Conservation (phyloP, 257 asterid species). For the Forsythia suspensa region DNA sequence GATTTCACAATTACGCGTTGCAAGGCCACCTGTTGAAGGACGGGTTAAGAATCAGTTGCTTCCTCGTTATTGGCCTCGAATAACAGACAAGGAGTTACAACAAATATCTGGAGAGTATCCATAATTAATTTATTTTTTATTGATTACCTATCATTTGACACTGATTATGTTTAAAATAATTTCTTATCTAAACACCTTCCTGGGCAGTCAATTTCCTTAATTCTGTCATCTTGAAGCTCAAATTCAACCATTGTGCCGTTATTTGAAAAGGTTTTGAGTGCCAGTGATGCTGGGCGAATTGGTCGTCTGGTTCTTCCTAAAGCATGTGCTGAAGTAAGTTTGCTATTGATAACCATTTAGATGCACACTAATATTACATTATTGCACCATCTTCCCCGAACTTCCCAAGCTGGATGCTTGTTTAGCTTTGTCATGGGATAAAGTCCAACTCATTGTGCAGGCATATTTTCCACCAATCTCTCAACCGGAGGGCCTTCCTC, state of each 20-base stretch:
- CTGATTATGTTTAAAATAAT: neutral
- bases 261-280: slow-evolving; percentile 97
- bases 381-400: neutral
- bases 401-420: neutral
- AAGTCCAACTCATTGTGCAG: slow-evolving; percentile 40
- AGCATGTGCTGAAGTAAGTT: slow-evolving; percentile 97
- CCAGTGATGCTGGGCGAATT: slow-evolving; percentile 98
- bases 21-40: slow-evolving; percentile 97
- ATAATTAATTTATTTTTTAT: slow-evolving; percentile 9
- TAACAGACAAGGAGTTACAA: slow-evolving; percentile 92
- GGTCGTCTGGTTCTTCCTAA: slow-evolving; percentile 99
- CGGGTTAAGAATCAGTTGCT: slow-evolving; percentile 89
- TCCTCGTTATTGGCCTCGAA: slow-evolving; percentile 99
- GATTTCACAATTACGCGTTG: slow-evolving; percentile 71
- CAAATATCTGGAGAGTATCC: slow-evolving; percentile 99
- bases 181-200: slow-evolving; percentile 2
- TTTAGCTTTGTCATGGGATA: slow-evolving; percentile 15
- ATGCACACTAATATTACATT: neutral
- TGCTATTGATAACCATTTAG: slow-evolving; percentile 14
- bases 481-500: slow-evolving; percentile 98
- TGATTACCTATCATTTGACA: neutral
- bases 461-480: slow-evolving; percentile 96
- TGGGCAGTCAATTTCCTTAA: slow-evolving; percentile 48
- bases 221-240: slow-evolving; percentile 53
- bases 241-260: slow-evolving; percentile 83